A percentile compares a stretch with the other conserved stretches of the same genome.
Evolutionary conservation across 495 filamentous ascomycete genomes (phyloP).

Genomic region (Parmelia sp.): DNA sequence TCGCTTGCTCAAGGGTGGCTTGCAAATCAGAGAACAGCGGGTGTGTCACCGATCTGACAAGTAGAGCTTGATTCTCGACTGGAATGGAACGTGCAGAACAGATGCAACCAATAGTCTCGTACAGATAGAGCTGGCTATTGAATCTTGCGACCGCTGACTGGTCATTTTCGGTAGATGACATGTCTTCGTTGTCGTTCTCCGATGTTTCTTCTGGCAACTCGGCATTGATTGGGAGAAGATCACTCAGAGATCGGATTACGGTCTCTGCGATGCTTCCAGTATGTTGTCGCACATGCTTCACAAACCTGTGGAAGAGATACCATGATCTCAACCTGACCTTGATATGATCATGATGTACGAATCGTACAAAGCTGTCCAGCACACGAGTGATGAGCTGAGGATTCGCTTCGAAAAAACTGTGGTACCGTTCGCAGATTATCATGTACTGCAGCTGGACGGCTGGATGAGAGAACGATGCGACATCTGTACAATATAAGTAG

Average conservation of each 20-base stretch:
- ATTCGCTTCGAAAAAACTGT: conserved; percentile 83
- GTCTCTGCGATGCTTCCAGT: conserved; percentile 84
- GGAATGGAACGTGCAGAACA: conserved; percentile 70
- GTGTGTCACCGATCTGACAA: conserved; percentile 75
- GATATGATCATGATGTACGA: conserved; percentile 79
- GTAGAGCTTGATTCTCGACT: conserved; percentile 72
- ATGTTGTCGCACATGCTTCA: conserved; percentile 76
- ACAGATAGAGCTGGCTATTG: conserved; percentile 83
- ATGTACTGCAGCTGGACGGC: conserved; percentile 92
- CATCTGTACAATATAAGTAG: conserved; percentile 47
- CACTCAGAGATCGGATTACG: conserved; percentile 80
- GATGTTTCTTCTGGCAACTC: conserved; percentile 70
- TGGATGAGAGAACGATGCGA: conserved; percentile 79
- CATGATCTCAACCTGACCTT: conserved; percentile 85
- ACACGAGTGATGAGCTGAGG: conserved; percentile 70
- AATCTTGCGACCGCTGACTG: conserved; percentile 84
- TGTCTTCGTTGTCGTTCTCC: conserved; percentile 75
- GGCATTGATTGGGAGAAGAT: conserved; percentile 83
- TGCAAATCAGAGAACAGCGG: conserved; percentile 84
- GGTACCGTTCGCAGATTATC: conserved; percentile 94
- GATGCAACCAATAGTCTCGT: conserved; percentile 88
- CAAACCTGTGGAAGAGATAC: conserved; percentile 91
- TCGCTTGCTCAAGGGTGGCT: conserved; percentile 63
- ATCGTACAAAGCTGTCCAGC: conserved; percentile 84
- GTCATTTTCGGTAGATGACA: conserved; percentile 86